Percentiles rank a stretch among this genome's conserved stretches.
Conservation (phyloP, 2,329 filamentous ascomycete species). For the Claviceps capensis region DNA sequence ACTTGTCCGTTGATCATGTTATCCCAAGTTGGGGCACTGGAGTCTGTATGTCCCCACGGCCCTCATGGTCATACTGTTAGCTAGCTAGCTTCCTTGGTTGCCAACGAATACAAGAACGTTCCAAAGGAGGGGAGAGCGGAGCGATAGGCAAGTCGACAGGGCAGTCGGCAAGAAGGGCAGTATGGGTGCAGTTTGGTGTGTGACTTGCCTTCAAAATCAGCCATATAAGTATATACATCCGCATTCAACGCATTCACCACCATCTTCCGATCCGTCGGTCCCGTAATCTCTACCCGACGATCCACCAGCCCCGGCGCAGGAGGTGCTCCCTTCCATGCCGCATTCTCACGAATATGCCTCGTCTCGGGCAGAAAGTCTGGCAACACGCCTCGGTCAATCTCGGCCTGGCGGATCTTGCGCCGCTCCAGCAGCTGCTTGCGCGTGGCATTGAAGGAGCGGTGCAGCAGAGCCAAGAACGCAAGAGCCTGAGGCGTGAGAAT, state of each 20-base stretch:
- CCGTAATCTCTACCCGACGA: slow-evolving; percentile 91
- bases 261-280: slow-evolving; percentile 97
- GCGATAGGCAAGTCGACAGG: too few relatives aligned
- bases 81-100: too few relatives aligned
- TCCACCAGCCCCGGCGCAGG: slow-evolving; percentile 89
- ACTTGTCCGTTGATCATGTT: slow-evolving; percentile 99
- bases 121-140: too few relatives aligned
- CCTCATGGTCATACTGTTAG: too few relatives aligned
- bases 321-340: slow-evolving; percentile 82
- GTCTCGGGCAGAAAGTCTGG: slow-evolving; percentile 96
- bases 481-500: slow-evolving; percentile 84
- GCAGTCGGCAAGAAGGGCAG: too few relatives aligned
- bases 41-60: slow-evolving; percentile 43
- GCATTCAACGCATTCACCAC: slow-evolving; percentile 94
- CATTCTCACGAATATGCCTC: slow-evolving; percentile 84
- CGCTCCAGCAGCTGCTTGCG: slow-evolving; percentile 83
- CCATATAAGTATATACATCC: slow-evolving; percentile 98
- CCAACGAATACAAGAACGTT: too few relatives aligned
- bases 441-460: slow-evolving; percentile 83
- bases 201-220: slow-evolving; percentile 84
- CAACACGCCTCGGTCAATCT: slow-evolving; percentile 78
- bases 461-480: slow-evolving; percentile 84
- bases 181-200: not conserved
- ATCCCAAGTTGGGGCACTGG: slow-evolving; percentile 91
- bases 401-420: slow-evolving; percentile 73